Conservation (phyloP, 805 yeast genomes). For the Lachancea thermotolerans region DNA sequence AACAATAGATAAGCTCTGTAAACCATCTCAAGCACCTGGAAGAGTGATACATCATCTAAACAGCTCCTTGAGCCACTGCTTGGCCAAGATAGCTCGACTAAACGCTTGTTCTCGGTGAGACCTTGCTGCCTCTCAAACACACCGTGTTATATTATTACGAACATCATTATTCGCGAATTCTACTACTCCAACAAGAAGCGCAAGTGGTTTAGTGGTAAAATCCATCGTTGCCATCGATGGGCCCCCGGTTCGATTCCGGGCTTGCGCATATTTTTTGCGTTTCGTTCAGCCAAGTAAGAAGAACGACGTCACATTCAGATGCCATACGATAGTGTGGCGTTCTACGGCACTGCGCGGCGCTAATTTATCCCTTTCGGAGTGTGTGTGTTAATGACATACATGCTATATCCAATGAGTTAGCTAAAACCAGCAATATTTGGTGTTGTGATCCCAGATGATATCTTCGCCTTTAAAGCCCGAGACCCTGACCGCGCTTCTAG, state of each 20-base stretch:
- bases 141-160: too few relatives aligned
- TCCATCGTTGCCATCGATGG: conserved; percentile 26
- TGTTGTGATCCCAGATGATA: conserved; percentile 37
- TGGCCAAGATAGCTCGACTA: too few relatives aligned
- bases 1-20: too few relatives aligned
- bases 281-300: background rate
- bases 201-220: conserved; percentile 26
- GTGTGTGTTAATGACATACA: too few relatives aligned
- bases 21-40: too few relatives aligned
- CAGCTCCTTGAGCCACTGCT: too few relatives aligned
- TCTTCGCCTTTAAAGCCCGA: conserved; percentile 18
- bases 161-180: too few relatives aligned
- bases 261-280: conserved; percentile 15
- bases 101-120: too few relatives aligned
- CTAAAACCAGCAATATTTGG: conserved; percentile 44
- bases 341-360: too few relatives aligned
- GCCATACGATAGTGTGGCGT: background rate
- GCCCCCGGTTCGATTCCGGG: conserved; percentile 28
- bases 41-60: too few relatives aligned
- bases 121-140: too few relatives aligned
- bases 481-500: conserved; percentile 37
- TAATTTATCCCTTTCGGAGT: too few relatives aligned
- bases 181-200: conserved; percentile 9
- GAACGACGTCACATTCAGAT: background rate
- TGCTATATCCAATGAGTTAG: background rate